A percentile compares a stretch with the other conserved stretches of the same genome.
phyloP scores from a whole-genome alignment of 2,329 filamentous ascomycete species.

The Colletotrichum scovillei region DNA sequence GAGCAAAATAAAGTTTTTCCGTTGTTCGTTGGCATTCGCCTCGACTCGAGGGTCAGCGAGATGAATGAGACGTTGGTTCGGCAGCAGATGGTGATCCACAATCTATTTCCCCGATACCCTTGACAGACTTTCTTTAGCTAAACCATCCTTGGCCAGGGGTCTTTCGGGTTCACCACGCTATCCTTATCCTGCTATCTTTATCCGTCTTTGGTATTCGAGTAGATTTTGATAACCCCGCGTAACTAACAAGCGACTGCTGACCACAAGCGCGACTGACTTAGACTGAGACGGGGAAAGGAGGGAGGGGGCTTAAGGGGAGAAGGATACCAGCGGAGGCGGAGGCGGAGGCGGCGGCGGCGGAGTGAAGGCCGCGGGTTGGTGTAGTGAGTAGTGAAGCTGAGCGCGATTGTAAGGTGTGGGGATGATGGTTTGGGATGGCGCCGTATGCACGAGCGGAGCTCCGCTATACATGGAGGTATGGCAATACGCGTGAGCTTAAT shows the following conservation, averaged over 20 bases:
- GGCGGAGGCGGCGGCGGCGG: constrained; percentile 19
- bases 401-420: background rate
- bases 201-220: background rate
- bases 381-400: background rate
- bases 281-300: too few relatives aligned
- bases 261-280: background rate
- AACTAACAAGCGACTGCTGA: background rate
- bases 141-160: background rate
- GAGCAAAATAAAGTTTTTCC: background rate
- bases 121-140: background rate
- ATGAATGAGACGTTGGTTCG: background rate
- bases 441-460: constrained; percentile 17
- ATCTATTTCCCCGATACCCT: background rate
- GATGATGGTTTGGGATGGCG: background rate
- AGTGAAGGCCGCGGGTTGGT: constrained; percentile 6
- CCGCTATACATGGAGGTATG: background rate
- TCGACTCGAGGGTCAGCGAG: background rate
- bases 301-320: too few relatives aligned
- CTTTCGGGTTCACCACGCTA: background rate
- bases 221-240: background rate
- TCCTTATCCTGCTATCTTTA: too few relatives aligned
- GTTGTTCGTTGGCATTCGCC: background rate
- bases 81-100: background rate
- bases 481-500: background rate
- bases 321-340: too few relatives aligned